A percentile compares a stretch with the other conserved stretches of the same genome.
Evolutionary conservation across 2,329 filamentous ascomycete genomes (phyloP).

Genomic region (Aspergillus neotritici): DNA sequence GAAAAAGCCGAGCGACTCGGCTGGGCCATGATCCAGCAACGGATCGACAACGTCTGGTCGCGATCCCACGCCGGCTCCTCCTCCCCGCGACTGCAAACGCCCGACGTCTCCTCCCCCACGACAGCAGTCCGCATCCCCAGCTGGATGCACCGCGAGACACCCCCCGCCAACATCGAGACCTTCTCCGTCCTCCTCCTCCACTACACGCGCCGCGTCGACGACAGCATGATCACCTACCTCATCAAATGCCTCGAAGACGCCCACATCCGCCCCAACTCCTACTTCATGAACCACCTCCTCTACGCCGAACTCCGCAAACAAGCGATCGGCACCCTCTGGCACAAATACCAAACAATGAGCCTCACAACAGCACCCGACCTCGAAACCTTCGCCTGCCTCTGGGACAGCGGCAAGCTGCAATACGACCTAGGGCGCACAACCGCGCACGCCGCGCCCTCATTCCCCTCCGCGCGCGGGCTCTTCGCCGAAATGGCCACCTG

Average conservation of each 20-base stretch:
- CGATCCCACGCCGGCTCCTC: conserved; percentile 19
- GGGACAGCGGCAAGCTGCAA: conserved; percentile 48
- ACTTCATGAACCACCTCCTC: conserved; percentile 75
- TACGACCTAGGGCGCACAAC: conserved; percentile 42
- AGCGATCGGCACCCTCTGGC: conserved; percentile 50
- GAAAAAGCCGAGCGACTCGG: conserved; percentile 62
- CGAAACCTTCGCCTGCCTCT: conserved; percentile 64
- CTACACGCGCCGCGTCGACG: conserved; percentile 59
- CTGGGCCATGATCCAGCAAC: conserved; percentile 69
- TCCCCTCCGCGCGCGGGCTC: conserved; percentile 41
- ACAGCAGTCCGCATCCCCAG: conserved; percentile 28
- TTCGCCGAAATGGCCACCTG: conserved; percentile 48
- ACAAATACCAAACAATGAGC: conserved; percentile 53
- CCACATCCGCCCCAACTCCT: conserved; percentile 62
- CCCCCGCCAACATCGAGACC: conserved; percentile 67
- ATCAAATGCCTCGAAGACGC: conserved; percentile 58
- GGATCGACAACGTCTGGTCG: conserved; percentile 57
- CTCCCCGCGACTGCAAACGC: conserved; percentile 18
- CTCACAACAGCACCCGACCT: conserved; percentile 55
- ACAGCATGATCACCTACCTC: conserved; percentile 54
- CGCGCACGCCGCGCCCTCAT: conserved; percentile 40
- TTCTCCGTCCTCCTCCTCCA: conserved; percentile 69
- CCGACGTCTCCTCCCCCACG: conserved; percentile 22
- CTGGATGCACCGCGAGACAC: conserved; percentile 39
- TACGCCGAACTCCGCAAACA: conserved; percentile 59